A percentile compares a stretch with the other conserved stretches of the same genome.
Conservation (phyloP, 345 rosid species). For the Geranium rotundifolium region DNA sequence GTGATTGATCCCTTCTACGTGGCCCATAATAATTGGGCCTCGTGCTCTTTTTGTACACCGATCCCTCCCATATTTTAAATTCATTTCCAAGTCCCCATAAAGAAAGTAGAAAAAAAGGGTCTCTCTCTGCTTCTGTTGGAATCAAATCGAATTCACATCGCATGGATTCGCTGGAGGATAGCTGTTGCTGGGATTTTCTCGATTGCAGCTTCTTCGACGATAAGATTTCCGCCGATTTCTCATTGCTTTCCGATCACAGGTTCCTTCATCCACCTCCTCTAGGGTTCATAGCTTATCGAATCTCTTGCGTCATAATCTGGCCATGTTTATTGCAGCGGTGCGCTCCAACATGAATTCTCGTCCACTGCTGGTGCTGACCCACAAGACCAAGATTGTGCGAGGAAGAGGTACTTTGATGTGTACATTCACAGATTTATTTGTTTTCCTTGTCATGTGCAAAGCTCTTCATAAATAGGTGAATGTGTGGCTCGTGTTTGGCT, state of each 20-base stretch:
- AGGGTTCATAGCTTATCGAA: neutral
- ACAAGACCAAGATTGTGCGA: neutral
- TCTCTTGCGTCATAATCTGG: neutral
- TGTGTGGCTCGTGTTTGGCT: neutral
- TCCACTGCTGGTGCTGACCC: neutral
- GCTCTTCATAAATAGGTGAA: neutral
- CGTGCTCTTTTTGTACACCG: neutral
- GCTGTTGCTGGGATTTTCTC: slow-evolving; percentile 26
- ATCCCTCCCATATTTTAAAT: neutral
- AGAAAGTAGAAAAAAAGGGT: neutral
- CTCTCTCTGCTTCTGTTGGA: neutral
- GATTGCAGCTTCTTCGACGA: slow-evolving; percentile 20
- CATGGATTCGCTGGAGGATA: slow-evolving; percentile 18
- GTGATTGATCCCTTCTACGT: neutral
- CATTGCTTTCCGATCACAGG: slow-evolving; percentile 6
- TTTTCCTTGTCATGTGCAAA: no score
- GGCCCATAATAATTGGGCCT: neutral
- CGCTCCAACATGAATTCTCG: neutral
- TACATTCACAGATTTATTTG: neutral
- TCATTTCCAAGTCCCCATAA: neutral
- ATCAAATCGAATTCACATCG: neutral
- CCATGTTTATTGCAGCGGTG: neutral
- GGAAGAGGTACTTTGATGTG: neutral
- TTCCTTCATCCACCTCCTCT: no score
- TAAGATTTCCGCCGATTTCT: slow-evolving; percentile 10